These are phyloP conservation scores for Aspergillus cristatus DNA, from an alignment of 495 filamentous ascomycete species.

Conservation along the genomic window DNA sequence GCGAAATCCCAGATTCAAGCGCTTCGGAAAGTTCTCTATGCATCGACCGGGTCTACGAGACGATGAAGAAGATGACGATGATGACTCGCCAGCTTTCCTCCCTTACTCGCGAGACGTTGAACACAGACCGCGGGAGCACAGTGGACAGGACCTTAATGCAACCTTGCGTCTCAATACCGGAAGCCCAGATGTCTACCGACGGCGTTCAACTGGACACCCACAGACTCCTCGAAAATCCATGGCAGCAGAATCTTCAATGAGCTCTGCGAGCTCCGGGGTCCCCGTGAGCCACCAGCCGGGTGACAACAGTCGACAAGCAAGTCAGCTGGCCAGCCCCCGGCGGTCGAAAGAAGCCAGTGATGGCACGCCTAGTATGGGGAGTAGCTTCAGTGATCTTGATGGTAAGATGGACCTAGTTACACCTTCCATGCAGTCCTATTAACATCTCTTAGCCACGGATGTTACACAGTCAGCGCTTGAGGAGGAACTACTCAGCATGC, in stretches of 20 bases:
- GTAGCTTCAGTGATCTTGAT: conserved; percentile 94
- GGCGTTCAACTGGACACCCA: conserved; percentile 21
- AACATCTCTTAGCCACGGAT: conserved; percentile 58
- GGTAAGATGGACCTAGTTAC: conserved; percentile 50
- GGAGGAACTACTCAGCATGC: conserved; percentile 89
- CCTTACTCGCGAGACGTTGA: conserved; percentile 43
- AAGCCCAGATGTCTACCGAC: conserved; percentile 29
- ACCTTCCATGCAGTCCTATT: neutral
- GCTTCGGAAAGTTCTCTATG: conserved; percentile 32
- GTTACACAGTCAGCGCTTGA: conserved; percentile 92
- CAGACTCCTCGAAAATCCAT: conserved; percentile 26
- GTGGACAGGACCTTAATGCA: conserved; percentile 46
- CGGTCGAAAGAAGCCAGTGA: conserved; percentile 61
- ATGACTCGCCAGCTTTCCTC: conserved; percentile 61
- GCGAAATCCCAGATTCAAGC: conserved; percentile 20
- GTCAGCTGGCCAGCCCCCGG: conserved; percentile 37
- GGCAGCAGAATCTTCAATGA: conserved; percentile 51
- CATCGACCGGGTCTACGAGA: conserved; percentile 26
- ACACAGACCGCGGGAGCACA: conserved; percentile 13
- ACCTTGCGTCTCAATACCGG: conserved; percentile 48
- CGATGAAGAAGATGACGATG: conserved; percentile 42
- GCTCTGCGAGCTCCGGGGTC: conserved; percentile 44
- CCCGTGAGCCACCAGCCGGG: conserved; percentile 14
- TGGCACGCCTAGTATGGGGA: conserved; percentile 91
- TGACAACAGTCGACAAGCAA: conserved; percentile 14